Evolutionary conservation across 305 asterid species (phyloP), one percentile per base, ranked within the genome.

Genomic region (Solanum hybrid): DNA sequence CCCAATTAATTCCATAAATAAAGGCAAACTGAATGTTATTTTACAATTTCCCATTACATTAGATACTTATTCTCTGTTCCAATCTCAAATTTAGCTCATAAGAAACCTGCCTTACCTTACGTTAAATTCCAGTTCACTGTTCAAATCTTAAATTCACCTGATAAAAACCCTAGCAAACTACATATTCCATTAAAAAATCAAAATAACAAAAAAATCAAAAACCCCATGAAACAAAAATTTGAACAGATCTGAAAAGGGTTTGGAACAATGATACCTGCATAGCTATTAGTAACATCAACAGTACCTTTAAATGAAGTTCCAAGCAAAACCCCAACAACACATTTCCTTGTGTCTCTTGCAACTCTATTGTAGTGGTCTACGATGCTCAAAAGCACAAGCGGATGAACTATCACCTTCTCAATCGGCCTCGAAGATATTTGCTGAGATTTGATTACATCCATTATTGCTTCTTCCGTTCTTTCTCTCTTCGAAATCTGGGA

Each of bases 281-380:
- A 96, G 97, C 97, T 94, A 93, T 97, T 96, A 92, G 98, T 95
- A 89, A 97, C 97, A 91, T 97, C 99, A 89, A 97, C 98, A 65
- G 96, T 95, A 92, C 99, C 99, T 91, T 94, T 95, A 57, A 92
- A 93, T 27, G 98, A 96, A 86, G 95, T 92, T 4, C 99, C 98
- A 22, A 97, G 98, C 72, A 96, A 93, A 93, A 97, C 96, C 31
- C 98, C 98, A 11, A 96, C 95, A 78, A 97, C 98, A 68, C 95
- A 33, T n/a, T 77, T 79, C 61, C 85, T 79, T 33, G 97, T 93
- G 88, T 97, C 98, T 34, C 97, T 95, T 78, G 99, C 98, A 80
- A 97, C 99, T 33, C 99, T 92, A 27, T 97, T 96, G 94, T 95
- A 97, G 92, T 97, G 97, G 92, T 96, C 99, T 90, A 97, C 98